Evolutionary conservation across 2,329 filamentous ascomycete genomes (phyloP).

Genomic region (Botrytis porri): DNA sequence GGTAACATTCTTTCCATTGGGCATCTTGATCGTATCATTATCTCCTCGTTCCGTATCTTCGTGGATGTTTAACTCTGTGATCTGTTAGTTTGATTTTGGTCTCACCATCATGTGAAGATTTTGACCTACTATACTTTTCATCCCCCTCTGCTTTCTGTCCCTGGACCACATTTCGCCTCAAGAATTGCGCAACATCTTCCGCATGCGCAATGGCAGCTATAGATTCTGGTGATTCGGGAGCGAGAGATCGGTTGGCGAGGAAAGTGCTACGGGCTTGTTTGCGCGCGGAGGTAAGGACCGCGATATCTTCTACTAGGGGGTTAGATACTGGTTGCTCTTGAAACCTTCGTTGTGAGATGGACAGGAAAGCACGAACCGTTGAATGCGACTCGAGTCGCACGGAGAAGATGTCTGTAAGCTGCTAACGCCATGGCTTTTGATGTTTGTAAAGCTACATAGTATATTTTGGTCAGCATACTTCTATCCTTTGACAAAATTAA

Average conservation of each 20-base stretch:
- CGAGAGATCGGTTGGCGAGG: slow-evolving; percentile 59
- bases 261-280: slow-evolving; percentile 72
- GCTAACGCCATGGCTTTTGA: slow-evolving; percentile 58
- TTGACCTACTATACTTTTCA: slow-evolving; percentile 58
- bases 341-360: not conserved
- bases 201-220: slow-evolving; percentile 71
- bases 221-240: slow-evolving; percentile 56
- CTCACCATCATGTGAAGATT: not conserved
- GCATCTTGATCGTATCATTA: slow-evolving; percentile 82
- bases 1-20: slow-evolving; percentile 37
- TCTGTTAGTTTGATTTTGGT: slow-evolving; percentile 9
- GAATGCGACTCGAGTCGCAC: slow-evolving; percentile 80
- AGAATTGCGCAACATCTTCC: slow-evolving; percentile 74
- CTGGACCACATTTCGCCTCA: slow-evolving; percentile 85
- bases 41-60: slow-evolving; percentile 87
- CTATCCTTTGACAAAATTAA: not conserved
- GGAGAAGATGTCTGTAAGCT: slow-evolving; percentile 79
- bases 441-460: not conserved
- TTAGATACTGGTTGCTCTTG: slow-evolving; percentile 16
- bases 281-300: slow-evolving; percentile 67
- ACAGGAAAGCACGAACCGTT: slow-evolving; percentile 53
- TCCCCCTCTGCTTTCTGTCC: slow-evolving; percentile 53
- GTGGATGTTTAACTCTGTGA: slow-evolving; percentile 78
- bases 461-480: not conserved
- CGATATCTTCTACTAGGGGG: slow-evolving; percentile 61